Percentiles rank a stretch among this genome's conserved stretches.
phyloP scores from a whole-genome alignment of 495 filamentous ascomycete genomes.

The Trichocladium uniseriatum region DNA sequence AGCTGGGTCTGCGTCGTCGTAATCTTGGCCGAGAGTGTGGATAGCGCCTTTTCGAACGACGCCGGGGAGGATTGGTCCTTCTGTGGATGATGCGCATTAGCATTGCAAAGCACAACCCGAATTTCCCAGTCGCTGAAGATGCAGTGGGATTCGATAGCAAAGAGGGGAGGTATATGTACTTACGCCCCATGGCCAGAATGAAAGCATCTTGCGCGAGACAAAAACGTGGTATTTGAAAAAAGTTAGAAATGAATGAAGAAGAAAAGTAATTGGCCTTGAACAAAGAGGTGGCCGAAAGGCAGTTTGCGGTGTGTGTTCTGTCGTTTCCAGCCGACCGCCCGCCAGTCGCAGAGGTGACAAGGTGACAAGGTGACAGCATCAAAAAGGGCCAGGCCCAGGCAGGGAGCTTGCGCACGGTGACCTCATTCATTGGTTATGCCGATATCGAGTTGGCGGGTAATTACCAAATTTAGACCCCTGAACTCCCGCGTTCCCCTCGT shows the following conservation, averaged over 20 bases:
- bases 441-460: background rate
- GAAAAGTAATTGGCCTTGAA: background rate
- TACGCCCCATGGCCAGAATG: conserved; percentile 54
- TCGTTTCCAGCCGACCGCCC: background rate
- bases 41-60: conserved; percentile 84
- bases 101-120: too few relatives aligned
- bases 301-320: background rate
- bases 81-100: conserved; percentile 31
- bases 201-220: conserved; percentile 52
- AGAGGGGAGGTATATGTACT: background rate
- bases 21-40: conserved; percentile 72
- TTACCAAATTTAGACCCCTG: too few relatives aligned
- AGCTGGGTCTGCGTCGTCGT: conserved; percentile 58
- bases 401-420: conserved; percentile 6
- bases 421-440: conserved; percentile 9
- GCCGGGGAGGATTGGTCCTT: conserved; percentile 77
- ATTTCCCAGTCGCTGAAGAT: background rate
- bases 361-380: background rate
- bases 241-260: background rate
- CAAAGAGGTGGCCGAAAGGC: background rate
- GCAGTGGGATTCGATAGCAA: background rate
- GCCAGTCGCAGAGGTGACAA: background rate
- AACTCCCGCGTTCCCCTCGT: too few relatives aligned
- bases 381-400: background rate
- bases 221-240: background rate